A percentile compares a stretch with the other conserved stretches of the same genome.
Evolutionary conservation across 2,329 filamentous ascomycete genomes (phyloP).

Genomic region (Huntiella moniliformis): DNA sequence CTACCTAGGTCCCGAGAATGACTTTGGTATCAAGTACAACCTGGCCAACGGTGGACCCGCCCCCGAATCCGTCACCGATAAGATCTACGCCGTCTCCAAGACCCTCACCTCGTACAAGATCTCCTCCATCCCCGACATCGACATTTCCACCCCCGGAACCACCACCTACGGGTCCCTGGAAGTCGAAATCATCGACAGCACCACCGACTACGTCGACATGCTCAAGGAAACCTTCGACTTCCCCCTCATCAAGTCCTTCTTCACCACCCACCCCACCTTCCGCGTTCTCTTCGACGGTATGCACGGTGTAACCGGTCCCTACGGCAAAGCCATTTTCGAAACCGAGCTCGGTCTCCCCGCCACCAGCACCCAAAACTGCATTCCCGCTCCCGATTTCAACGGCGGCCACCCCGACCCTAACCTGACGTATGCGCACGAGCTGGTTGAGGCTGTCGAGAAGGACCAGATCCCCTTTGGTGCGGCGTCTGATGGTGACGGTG

Average conservation of each 20-base stretch:
- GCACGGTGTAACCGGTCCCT: slow-evolving; percentile 85
- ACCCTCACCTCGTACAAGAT: slow-evolving; percentile 83
- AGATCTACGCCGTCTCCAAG: slow-evolving; percentile 89
- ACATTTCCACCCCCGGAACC: slow-evolving; percentile 65
- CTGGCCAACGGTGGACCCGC: slow-evolving; percentile 88
- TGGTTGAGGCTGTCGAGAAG: slow-evolving; percentile 86
- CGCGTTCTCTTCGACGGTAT: slow-evolving; percentile 93
- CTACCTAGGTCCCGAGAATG: slow-evolving; percentile 58
- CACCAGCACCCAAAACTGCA: slow-evolving; percentile 65
- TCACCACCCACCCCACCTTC: slow-evolving; percentile 72
- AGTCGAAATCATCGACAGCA: slow-evolving; percentile 89
- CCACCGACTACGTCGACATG: slow-evolving; percentile 80
- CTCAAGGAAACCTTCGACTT: slow-evolving; percentile 99
- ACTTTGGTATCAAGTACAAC: slow-evolving; percentile 99
- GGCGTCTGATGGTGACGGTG: slow-evolving; percentile 88
- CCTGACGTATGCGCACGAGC: slow-evolving; percentile 84
- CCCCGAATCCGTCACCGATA: slow-evolving; percentile 92
- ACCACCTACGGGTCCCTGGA: slow-evolving; percentile 72
- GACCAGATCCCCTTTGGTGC: slow-evolving; percentile 87
- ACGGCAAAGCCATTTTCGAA: slow-evolving; percentile 88
- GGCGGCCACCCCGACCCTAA: slow-evolving; percentile 97
- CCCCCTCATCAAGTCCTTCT: slow-evolving; percentile 84
- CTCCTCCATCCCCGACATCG: slow-evolving; percentile 66
- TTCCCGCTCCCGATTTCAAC: slow-evolving; percentile 84
- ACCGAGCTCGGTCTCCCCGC: slow-evolving; percentile 70